These are phyloP conservation scores for Ophiostoma triangulosporum DNA, from an alignment of 2,329 filamentous ascomycete genomes.

Conservation along the genomic window DNA sequence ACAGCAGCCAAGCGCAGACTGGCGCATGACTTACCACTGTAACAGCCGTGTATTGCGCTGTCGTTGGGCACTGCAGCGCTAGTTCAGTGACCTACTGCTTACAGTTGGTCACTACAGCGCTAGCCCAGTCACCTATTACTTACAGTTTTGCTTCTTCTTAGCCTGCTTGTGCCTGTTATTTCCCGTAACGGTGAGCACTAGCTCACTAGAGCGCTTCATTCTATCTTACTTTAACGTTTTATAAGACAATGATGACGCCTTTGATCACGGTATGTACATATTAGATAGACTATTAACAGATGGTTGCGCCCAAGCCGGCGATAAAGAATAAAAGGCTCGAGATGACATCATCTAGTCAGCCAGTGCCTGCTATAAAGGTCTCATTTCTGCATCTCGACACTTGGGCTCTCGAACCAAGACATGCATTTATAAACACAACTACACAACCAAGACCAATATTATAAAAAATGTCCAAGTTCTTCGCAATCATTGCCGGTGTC, in stretches of 20 bases:
- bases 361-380: background rate
- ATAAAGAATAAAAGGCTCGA: background rate
- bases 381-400: background rate
- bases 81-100: background rate
- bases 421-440: too few relatives aligned
- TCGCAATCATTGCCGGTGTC: conserved; percentile 56
- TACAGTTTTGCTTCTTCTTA: too few relatives aligned
- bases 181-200: too few relatives aligned
- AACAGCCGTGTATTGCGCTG: background rate
- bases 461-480: conserved; percentile 27
- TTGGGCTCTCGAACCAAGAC: too few relatives aligned
- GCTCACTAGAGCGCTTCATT: too few relatives aligned
- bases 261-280: too few relatives aligned
- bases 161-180: too few relatives aligned
- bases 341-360: background rate
- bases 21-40: background rate
- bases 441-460: background rate
- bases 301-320: background rate
- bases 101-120: too few relatives aligned
- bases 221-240: conserved; percentile 11
- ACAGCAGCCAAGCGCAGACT: background rate
- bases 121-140: too few relatives aligned
- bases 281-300: too few relatives aligned
- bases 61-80: background rate
- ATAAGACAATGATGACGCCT: conserved; percentile 6